Evolutionary conservation across 768 basidiomycete genomes (phyloP).

Genomic region (Pleurotus cornucopiae): DNA sequence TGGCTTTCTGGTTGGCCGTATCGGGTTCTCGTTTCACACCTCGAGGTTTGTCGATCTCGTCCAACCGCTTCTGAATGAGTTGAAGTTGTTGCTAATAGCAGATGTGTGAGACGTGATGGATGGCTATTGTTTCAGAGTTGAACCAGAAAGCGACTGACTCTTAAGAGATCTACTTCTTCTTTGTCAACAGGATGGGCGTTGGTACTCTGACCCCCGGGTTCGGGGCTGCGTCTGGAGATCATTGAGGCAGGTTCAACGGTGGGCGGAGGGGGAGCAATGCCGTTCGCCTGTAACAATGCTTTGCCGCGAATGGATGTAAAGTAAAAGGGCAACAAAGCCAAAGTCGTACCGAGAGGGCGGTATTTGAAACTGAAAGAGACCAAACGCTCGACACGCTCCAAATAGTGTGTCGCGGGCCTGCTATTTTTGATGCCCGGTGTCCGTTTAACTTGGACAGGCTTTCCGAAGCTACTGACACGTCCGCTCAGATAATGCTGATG

Average conservation of each 20-base stretch:
- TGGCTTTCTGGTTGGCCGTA: no score
- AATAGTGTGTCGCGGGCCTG: background rate
- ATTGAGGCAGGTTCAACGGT: background rate
- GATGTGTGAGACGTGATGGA: background rate
- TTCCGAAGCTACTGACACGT: background rate
- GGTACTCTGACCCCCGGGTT: no score
- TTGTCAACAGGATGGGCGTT: no score
- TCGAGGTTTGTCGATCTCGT: background rate
- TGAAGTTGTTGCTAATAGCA: background rate
- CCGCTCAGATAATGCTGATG: background rate
- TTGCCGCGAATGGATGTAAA: background rate
- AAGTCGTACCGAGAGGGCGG: constrained; percentile 15
- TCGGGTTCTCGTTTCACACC: no score
- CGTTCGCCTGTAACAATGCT: constrained; percentile 1
- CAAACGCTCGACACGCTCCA: background rate
- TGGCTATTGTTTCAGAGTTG: no score
- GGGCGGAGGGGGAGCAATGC: background rate
- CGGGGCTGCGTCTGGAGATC: background rate
- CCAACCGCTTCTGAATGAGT: background rate
- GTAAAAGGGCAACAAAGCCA: background rate
- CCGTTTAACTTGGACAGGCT: background rate
- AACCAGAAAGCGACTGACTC: no score
- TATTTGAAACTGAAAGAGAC: constrained; percentile 15
- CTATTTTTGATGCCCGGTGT: no score
- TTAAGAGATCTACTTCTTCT: no score